Evolutionary conservation across 208 protist genomes (phyloP).

Genomic region (Balamuthia mandrillaris): DNA sequence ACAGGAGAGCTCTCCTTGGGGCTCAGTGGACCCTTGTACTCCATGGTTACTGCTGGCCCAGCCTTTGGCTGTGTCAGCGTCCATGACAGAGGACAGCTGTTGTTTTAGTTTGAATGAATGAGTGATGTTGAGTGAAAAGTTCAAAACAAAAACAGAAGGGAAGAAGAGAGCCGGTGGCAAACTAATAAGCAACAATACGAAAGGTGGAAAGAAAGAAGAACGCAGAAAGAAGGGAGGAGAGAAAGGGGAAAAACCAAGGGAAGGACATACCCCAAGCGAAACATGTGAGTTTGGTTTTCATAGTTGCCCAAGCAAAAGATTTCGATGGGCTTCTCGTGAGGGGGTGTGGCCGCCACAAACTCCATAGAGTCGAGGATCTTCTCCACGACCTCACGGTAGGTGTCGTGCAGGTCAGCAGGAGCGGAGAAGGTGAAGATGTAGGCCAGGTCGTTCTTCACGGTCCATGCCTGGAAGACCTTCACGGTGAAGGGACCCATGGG

Average conservation of each 20-base stretch:
- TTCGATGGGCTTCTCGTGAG: conserved; percentile 9
- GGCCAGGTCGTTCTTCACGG: not conserved
- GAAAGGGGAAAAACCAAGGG: no score
- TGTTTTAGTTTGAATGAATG: not conserved
- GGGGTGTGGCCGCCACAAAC: not conserved
- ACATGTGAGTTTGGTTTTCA: not conserved
- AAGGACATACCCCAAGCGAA: not conserved
- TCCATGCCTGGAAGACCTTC: not conserved
- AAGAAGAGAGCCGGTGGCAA: not conserved
- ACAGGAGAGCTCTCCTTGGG: not conserved
- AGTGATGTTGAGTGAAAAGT: no score
- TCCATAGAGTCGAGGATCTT: not conserved
- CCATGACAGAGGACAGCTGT: not conserved
- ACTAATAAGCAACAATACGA: no score
- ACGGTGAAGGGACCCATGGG: not conserved
- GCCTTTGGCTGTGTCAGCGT: not conserved
- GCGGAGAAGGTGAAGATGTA: conserved; percentile 1
- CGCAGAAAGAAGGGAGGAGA: not conserved
- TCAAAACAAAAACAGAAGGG: not conserved
- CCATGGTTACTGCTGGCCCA: not conserved
- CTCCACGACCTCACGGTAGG: not conserved
- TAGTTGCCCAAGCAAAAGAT: not conserved
- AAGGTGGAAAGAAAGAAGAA: not conserved
- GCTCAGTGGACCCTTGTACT: not conserved
- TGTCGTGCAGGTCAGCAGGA: not conserved